Base-by-base conservation (phyloP, 2,329 filamentous ascomycete genomes). In the Cladosporium sp. region DNA sequence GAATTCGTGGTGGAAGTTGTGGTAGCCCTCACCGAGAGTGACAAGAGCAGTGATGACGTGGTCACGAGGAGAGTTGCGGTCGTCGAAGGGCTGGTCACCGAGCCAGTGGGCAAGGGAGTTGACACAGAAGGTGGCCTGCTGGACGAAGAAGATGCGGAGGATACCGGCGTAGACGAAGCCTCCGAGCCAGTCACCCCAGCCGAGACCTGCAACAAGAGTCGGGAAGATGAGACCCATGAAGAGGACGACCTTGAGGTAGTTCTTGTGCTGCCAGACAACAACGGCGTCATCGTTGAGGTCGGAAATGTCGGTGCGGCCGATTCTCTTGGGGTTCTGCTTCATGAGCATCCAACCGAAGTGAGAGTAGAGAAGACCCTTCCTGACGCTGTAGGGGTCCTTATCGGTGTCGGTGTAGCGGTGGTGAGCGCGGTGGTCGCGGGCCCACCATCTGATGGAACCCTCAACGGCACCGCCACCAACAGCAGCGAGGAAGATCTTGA, bases 1-100 rank as follows among this genome's bases (percentile, higher is more conserved):
- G 82, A 96, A 96, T 80, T 96, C 92, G 85, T 96, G 92, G 82
- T 96, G 92, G 86, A 96, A 96, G 86, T 96, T 96, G 86, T 96
- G 92, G 83, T 96, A 96, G 34, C 92, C 92, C 81, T 93, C 92
- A 59, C 92, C 92, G 26, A 96, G 89, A 52, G 92, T 96, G 72
- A 92, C 89, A 21, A 96, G 82, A 54, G 92, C 92, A 49, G 92
- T 96, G 80, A 96, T 87, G 76, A 94, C 86, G 80, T 96, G 92
- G 75, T 96, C 92, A 78, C 92, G 90, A 70, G 92, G 92, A 68
- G 90, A 93, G 87, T 96, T 94, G 80, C 92, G 90, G 85, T 96
- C 92, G 74, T 96, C 92, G 78, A 96, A 96, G 68, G 92, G 92
- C 83, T 96, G 92, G 74, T 96, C 92, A 69, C 92, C 92, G 75